Percentiles rank a stretch among this genome's conserved stretches.
Conservation (phyloP, 208 protist species). For the Trichomonas vaginalis region DNA sequence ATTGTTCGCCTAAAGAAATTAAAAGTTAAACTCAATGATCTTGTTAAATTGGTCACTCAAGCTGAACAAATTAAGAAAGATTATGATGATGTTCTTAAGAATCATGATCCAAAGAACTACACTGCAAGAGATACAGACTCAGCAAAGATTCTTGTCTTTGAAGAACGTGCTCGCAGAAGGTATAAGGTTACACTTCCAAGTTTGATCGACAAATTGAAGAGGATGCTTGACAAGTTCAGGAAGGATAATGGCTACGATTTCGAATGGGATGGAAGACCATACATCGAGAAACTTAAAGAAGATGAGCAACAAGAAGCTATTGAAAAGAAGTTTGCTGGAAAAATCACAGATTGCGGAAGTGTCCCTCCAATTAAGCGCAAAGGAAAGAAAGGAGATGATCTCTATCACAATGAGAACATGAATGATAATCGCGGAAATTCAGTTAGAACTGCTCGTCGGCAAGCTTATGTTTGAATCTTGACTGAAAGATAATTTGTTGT, state of each 20-base stretch:
- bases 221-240: neutral
- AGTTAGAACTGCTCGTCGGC: neutral
- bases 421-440: neutral
- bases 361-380: neutral
- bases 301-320: neutral
- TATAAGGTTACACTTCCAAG: neutral
- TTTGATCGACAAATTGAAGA: neutral
- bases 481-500: neutral
- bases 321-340: neutral
- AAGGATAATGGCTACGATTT: neutral
- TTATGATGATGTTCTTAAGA: neutral
- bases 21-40: neutral
- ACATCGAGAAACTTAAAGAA: neutral
- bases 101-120: neutral
- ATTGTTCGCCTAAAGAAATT: neutral
- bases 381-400: neutral
- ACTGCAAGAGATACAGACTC: neutral
- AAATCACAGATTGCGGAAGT: neutral
- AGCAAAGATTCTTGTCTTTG: neutral
- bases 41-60: neutral
- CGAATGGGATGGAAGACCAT: slow-evolving; percentile 16
- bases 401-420: neutral
- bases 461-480: too few species aligned
- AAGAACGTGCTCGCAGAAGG: neutral
- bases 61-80: neutral